Evolutionary conservation across 495 filamentous ascomycete species (phyloP).

Genomic region (Lepidopterella palustris): DNA sequence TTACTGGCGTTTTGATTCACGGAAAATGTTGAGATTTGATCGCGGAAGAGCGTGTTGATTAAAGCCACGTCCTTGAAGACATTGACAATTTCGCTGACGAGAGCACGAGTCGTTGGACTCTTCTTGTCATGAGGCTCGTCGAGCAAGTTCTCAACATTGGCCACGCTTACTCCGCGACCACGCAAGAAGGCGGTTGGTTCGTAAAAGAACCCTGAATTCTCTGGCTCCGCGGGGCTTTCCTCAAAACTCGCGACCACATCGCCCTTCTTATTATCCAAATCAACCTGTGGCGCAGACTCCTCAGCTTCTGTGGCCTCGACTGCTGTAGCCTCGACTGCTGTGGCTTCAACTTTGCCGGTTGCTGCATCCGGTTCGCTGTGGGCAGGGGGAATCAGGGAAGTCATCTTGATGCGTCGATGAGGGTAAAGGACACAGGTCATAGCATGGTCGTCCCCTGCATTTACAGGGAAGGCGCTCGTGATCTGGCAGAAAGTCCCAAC

Average conservation of each 20-base stretch:
- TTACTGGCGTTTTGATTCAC: conserved; percentile 92
- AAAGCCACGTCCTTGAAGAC: conserved; percentile 95
- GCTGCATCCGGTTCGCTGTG: conserved; percentile 26
- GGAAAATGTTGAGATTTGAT: conserved; percentile 95
- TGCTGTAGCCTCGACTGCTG: conserved; percentile 34
- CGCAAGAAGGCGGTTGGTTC: conserved; percentile 87
- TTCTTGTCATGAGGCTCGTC: conserved; percentile 85
- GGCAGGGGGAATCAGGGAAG: conserved; percentile 63
- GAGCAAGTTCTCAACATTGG: conserved; percentile 84
- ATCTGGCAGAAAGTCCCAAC: conserved; percentile 97
- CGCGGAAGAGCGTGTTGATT: conserved; percentile 90
- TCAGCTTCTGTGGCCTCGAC: conserved; percentile 27
- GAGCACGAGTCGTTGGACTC: conserved; percentile 73
- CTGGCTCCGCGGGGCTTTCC: conserved; percentile 53
- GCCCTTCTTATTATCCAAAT: conserved; percentile 62
- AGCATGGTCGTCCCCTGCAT: conserved; percentile 56
- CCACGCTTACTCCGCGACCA: conserved; percentile 84
- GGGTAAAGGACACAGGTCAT: conserved; percentile 93
- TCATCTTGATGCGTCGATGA: conserved; percentile 88
- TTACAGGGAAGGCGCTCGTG: conserved; percentile 83
- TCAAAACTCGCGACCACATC: conserved; percentile 98
- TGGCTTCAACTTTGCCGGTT: conserved; percentile 36
- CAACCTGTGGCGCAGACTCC: conserved; percentile 46
- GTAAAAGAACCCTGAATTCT: conserved; percentile 46
- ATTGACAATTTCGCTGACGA: conserved; percentile 95